phyloP scores from a whole-genome alignment of 164 flowering plant species.

The Brasenia schreberi region DNA sequence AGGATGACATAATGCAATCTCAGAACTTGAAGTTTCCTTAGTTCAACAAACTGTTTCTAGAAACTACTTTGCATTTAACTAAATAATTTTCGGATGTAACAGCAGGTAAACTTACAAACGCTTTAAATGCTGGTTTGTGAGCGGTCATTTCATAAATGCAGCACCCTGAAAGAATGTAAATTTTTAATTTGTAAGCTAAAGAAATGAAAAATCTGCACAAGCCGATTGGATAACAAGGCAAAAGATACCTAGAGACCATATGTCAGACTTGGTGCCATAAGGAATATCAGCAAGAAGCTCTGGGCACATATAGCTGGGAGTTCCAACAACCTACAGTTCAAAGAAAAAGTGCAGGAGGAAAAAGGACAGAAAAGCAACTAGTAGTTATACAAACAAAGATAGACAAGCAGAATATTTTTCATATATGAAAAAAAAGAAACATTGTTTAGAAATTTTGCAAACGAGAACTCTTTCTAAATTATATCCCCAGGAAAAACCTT shows the following conservation, averaged over 20 bases:
- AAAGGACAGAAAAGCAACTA: not conserved
- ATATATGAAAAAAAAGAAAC: too few relatives aligned
- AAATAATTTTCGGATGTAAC: not conserved
- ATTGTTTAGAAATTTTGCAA: not conserved
- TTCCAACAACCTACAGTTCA: constrained; percentile 39
- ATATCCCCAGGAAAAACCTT: too few relatives aligned
- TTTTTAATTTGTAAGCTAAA: too few relatives aligned
- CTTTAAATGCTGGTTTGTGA: constrained; percentile 58
- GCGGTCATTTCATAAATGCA: constrained; percentile 75
- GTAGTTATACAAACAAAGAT: not conserved
- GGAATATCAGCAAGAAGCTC: constrained; percentile 65
- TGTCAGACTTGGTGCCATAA: constrained; percentile 68
- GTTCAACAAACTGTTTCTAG: too few relatives aligned
- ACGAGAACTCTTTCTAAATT: too few relatives aligned
- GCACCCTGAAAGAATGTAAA: constrained; percentile 28
- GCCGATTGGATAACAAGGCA: not conserved
- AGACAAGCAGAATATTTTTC: not conserved
- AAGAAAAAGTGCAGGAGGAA: constrained; percentile 1
- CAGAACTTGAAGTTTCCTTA: too few relatives aligned
- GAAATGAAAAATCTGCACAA: too few relatives aligned
- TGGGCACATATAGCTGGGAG: constrained; percentile 73
- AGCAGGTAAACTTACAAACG: constrained; percentile 32
- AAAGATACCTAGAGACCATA: constrained; percentile 47
- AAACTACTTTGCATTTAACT: too few relatives aligned
- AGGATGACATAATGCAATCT: too few relatives aligned